Percentiles rank a stretch among this genome's conserved stretches.
These are phyloP conservation scores for Trichophyton equinum DNA, from an alignment of 2,329 filamentous ascomycete species.

Conservation along the genomic window DNA sequence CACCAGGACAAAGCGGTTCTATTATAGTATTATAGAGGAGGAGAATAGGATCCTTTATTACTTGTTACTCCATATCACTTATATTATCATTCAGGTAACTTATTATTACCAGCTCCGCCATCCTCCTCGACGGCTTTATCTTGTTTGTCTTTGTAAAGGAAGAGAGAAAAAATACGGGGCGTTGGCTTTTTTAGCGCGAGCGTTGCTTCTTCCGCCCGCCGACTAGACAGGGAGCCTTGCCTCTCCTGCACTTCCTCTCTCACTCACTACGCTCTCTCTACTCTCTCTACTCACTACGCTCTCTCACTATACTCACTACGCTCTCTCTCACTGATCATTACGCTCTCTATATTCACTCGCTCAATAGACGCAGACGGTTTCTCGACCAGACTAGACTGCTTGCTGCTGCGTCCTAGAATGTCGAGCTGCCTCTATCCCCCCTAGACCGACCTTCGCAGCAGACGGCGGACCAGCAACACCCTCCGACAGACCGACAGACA, in stretches of 20 bases:
- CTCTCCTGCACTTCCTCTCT: conserved; percentile 1
- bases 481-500: too few relatives aligned
- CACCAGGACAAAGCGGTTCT: too few relatives aligned
- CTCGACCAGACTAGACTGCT: conserved; percentile 5
- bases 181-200: neutral
- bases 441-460: conserved; percentile 14
- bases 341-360: conserved; percentile 5
- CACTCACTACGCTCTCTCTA: neutral
- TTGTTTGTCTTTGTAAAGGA: neutral
- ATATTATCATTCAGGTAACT: too few relatives aligned
- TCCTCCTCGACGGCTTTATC: too few relatives aligned
- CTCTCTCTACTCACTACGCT: neutral
- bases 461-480: conserved; percentile 3
- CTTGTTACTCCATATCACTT: too few relatives aligned
- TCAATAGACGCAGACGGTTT: neutral
- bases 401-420: conserved; percentile 14
- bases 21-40: too few relatives aligned
- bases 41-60: too few relatives aligned
- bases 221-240: conserved; percentile 8
- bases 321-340: neutral
- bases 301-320: conserved; percentile 5
- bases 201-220: neutral
- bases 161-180: neutral
- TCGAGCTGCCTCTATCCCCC: conserved; percentile 15
- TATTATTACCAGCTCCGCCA: too few relatives aligned